These are phyloP conservation scores for Heterobasidion parviporum DNA, from an alignment of 1,284 basidiomycete species.

Conservation along the genomic window DNA sequence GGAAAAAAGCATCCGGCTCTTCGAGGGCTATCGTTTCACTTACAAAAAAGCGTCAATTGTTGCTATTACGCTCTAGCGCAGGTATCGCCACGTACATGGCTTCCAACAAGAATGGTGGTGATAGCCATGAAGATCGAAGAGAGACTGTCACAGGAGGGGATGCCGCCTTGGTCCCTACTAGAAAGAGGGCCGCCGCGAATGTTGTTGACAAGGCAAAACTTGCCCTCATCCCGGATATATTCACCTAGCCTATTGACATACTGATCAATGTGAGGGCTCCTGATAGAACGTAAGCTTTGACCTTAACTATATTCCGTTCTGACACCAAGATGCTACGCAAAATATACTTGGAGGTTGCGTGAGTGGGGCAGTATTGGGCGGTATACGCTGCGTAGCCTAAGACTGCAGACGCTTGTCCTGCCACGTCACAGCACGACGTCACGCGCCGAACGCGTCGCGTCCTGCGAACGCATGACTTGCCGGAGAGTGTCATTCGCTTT, in stretches of 20 bases:
- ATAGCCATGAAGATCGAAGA: slow-evolving; percentile 75
- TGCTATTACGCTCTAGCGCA: not conserved
- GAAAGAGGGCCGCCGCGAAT: not conserved
- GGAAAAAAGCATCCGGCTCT: slow-evolving; percentile 61
- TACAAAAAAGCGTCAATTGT: not conserved
- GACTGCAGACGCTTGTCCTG: no score
- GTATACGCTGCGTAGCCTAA: no score
- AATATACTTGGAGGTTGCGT: no score
- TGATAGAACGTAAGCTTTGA: not conserved
- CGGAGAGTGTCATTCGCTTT: no score
- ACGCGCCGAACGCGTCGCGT: no score
- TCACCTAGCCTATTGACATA: not conserved
- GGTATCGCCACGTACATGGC: slow-evolving; percentile 54
- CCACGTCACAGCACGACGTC: no score
- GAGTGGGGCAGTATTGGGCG: no score
- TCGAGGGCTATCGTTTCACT: slow-evolving; percentile 62
- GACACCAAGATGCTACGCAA: no score
- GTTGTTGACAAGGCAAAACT: not conserved
- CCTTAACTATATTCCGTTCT: no score
- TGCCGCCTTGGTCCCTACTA: slow-evolving; percentile 8
- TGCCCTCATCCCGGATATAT: not conserved
- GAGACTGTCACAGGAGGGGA: slow-evolving; percentile 73
- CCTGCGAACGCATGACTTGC: no score
- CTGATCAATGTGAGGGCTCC: not conserved
- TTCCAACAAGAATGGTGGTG: slow-evolving; percentile 72